Evolutionary conservation across 139 green algal species (phyloP).

Genomic region (Limnomonas spitsbergensis): DNA sequence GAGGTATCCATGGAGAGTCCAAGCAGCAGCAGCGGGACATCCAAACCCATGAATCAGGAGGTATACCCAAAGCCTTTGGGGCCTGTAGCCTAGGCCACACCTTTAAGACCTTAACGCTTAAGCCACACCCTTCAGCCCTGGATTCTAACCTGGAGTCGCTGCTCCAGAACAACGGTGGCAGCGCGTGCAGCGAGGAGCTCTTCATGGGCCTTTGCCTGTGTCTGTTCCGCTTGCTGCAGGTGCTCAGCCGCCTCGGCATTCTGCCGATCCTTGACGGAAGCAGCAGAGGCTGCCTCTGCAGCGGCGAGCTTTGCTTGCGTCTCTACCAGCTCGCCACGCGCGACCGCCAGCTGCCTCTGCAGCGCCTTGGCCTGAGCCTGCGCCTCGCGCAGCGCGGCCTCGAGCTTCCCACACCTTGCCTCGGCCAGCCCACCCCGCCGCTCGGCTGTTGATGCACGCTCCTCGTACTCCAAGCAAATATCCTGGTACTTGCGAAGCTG

Average conservation of each 20-base stretch:
- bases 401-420: neutral
- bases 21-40: no score
- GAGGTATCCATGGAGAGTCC: no score
- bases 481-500: slow-evolving; percentile 42
- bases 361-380: neutral
- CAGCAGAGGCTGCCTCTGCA: neutral
- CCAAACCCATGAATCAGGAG: no score
- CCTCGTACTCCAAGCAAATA: slow-evolving; percentile 46
- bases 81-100: no score
- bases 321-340: neutral
- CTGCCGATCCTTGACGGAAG: neutral
- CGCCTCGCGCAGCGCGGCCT: neutral
- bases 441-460: slow-evolving; percentile 37
- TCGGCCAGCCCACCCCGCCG: neutral
- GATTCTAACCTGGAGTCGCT: no score
- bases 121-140: no score
- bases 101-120: no score
- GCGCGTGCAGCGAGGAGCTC: no score
- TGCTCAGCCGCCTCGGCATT: neutral
- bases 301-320: neutral
- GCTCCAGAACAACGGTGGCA: no score
- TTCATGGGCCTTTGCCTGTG: neutral
- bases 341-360: neutral
- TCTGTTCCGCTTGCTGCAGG: neutral
- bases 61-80: no score